Percentiles rank a stretch among this genome's conserved stretches.
phyloP scores from a whole-genome alignment of 2,329 filamentous ascomycete species.

The Aspergillus nomiae region DNA sequence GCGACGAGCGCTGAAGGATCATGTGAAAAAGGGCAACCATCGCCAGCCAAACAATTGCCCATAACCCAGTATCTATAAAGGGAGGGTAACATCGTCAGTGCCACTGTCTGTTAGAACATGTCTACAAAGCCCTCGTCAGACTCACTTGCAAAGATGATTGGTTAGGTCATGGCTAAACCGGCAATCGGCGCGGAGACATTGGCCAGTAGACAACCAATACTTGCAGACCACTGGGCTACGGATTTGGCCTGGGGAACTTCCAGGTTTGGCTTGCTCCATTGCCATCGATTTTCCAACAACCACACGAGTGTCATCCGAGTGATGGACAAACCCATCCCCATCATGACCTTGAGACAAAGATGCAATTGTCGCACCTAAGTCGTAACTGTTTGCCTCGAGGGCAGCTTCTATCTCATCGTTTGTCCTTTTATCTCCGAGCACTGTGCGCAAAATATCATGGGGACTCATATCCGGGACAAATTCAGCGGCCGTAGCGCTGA shows the following conservation, averaged over 20 bases:
- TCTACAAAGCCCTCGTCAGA: constrained; percentile 29
- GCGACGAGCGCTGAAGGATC: constrained; percentile 86
- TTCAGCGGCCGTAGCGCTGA: constrained; percentile 82
- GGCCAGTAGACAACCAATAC: constrained; percentile 94
- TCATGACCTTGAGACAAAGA: constrained; percentile 78
- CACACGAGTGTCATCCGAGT: constrained; percentile 63
- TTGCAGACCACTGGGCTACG: constrained; percentile 93
- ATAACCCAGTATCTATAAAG: constrained; percentile 83
- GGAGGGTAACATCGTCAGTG: constrained; percentile 12
- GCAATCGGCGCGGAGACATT: constrained; percentile 92
- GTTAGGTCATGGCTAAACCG: constrained; percentile 96
- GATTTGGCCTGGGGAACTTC: constrained; percentile 73
- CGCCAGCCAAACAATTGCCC: constrained; percentile 90
- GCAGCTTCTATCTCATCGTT: constrained; percentile 96
- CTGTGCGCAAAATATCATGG: constrained; percentile 95
- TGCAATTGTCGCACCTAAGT: constrained; percentile 87
- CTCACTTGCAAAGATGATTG: constrained; percentile 96
- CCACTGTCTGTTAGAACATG: not conserved
- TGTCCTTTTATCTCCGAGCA: constrained; percentile 82
- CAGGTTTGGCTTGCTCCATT: constrained; percentile 69
- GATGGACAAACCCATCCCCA: constrained; percentile 51
- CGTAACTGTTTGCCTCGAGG: constrained; percentile 85
- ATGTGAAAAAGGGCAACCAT: constrained; percentile 95
- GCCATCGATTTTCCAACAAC: constrained; percentile 89
- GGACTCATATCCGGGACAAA: constrained; percentile 91